Percentiles rank a stretch among this genome's conserved stretches.
Evolutionary conservation across 2,329 filamentous ascomycete species (phyloP).

Genomic region (Dendryphion nanum): DNA sequence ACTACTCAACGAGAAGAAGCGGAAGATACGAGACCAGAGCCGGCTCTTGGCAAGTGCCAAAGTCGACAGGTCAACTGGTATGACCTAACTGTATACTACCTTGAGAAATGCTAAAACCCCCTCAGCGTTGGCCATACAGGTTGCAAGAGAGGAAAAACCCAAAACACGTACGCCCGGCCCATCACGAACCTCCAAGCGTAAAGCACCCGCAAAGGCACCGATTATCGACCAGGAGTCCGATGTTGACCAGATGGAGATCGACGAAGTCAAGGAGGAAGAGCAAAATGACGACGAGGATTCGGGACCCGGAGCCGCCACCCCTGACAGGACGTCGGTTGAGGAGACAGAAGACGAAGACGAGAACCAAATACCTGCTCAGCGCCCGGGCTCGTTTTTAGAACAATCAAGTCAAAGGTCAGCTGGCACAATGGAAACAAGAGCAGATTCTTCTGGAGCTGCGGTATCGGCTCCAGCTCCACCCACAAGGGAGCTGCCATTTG

Average conservation of each 20-base stretch:
- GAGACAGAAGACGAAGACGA: slow-evolving; percentile 37
- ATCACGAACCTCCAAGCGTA: slow-evolving; percentile 37
- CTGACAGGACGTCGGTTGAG: slow-evolving; percentile 32
- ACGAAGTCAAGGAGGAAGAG: slow-evolving; percentile 26
- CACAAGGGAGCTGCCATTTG: slow-evolving; percentile 36
- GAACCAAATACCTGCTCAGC: slow-evolving; percentile 5
- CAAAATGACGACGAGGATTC: slow-evolving; percentile 24
- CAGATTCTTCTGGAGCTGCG: slow-evolving; percentile 12
- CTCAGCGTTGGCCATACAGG: slow-evolving; percentile 28
- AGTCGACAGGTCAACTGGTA: slow-evolving; percentile 32
- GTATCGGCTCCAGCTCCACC: slow-evolving; percentile 25
- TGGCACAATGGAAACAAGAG: slow-evolving; percentile 17
- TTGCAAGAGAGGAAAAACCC: slow-evolving; percentile 19
- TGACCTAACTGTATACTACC: no score
- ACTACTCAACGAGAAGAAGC: slow-evolving; percentile 75
- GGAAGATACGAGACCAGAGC: slow-evolving; percentile 74
- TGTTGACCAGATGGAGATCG: slow-evolving; percentile 33
- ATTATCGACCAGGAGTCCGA: slow-evolving; percentile 24
- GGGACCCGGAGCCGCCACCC: slow-evolving; percentile 23
- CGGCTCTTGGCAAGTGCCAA: slow-evolving; percentile 59
- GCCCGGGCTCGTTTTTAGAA: slow-evolving; percentile 7
- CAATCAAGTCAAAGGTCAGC: slow-evolving; percentile 11
- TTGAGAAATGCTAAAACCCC: no score
- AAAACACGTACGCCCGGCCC: slow-evolving; percentile 29
- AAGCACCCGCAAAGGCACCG: slow-evolving; percentile 23